phyloP scores from a whole-genome alignment of 306 rosid species.

The Gleditsia sinensis region DNA sequence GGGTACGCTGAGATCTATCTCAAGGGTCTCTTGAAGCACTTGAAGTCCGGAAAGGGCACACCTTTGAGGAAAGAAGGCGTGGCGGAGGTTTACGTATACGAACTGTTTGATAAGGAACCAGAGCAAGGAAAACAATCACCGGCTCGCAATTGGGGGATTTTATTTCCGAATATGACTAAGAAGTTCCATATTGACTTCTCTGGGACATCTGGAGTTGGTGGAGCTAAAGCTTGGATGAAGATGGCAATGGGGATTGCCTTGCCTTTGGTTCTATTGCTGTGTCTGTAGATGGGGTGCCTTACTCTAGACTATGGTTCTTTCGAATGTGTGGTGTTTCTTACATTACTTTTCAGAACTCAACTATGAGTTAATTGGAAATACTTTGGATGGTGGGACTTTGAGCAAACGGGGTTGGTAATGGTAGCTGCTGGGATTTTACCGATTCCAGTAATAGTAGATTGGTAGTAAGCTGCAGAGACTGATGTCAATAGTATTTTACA shows the following conservation, averaged over 20 bases:
- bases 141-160: slow-evolving; percentile 70
- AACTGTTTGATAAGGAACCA: slow-evolving; percentile 63
- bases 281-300: not conserved
- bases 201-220: not conserved
- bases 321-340: not conserved
- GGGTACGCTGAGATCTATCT: slow-evolving; percentile 75
- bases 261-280: not conserved
- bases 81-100: slow-evolving; percentile 56
- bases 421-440: not conserved
- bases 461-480: not conserved
- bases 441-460: too few species aligned
- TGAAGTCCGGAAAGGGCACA: slow-evolving; percentile 68
- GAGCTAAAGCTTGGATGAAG: not conserved
- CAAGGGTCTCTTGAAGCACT: slow-evolving; percentile 60
- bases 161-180: slow-evolving; percentile 60
- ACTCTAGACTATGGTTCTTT: not conserved
- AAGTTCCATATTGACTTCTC: slow-evolving; percentile 73
- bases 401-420: not conserved
- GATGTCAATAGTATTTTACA: not conserved
- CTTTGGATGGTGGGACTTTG: not conserved
- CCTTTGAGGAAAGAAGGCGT: slow-evolving; percentile 76
- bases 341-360: not conserved
- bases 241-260: not conserved
- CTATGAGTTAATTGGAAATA: too few species aligned
- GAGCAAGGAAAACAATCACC: slow-evolving; percentile 16